Percentiles rank a stretch among this genome's conserved stretches.
phyloP scores from a whole-genome alignment of 352 stramenopile species.

The Globisporangium splendens region DNA sequence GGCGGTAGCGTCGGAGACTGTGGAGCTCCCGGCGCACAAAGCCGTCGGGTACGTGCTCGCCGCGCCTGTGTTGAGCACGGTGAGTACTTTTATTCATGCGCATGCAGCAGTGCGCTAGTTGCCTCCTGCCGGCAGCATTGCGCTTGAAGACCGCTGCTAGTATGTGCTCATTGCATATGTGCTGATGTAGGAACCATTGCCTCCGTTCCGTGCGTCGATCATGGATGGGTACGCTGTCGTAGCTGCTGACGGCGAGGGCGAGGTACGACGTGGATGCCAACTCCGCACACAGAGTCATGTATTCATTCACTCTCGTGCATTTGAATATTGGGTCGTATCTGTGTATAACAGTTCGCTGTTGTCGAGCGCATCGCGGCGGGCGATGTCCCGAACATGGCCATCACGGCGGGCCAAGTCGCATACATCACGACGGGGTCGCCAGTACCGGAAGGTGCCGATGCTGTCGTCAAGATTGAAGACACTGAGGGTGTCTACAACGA shows the following conservation, averaged over 20 bases:
- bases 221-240: slow-evolving; percentile 98
- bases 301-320: background rate
- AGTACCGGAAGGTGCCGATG: slow-evolving; percentile 88
- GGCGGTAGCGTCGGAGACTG: slow-evolving; percentile 31
- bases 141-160: no score
- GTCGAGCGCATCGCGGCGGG: slow-evolving; percentile 69
- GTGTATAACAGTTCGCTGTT: slow-evolving; percentile 49
- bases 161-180: background rate
- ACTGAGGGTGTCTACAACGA: slow-evolving; percentile 53
- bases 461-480: slow-evolving; percentile 95
- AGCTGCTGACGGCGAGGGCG: slow-evolving; percentile 71
- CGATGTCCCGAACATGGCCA: slow-evolving; percentile 30
- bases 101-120: no score
- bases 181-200: slow-evolving; percentile 80
- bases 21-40: slow-evolving; percentile 26
- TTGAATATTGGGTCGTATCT: background rate
- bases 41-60: slow-evolving; percentile 55
- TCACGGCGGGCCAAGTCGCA: slow-evolving; percentile 48
- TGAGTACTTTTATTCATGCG: slow-evolving; percentile 4
- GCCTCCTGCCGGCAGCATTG: no score
- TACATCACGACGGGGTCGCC: slow-evolving; percentile 96
- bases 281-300: background rate
- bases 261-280: slow-evolving; percentile 25
- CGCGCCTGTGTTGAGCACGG: slow-evolving; percentile 42
- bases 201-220: slow-evolving; percentile 94